These are phyloP conservation scores for Solanum okadae DNA, from an alignment of 257 asterid species.

Conservation along the genomic window DNA sequence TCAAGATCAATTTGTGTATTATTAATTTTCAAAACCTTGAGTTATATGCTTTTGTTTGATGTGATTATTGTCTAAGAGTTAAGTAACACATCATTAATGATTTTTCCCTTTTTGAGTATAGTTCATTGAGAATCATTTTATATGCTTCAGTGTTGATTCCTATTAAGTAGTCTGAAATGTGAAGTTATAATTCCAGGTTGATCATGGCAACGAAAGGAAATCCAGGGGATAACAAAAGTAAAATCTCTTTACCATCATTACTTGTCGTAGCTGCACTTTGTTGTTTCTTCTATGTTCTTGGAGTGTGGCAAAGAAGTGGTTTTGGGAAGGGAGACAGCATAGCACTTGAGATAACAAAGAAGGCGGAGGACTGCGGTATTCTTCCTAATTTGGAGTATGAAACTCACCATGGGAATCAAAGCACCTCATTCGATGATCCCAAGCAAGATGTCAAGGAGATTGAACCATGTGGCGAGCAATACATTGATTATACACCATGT, in stretches of 20 bases:
- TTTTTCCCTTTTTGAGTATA: not conserved
- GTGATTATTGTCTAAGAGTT: not conserved
- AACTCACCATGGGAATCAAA: constrained; percentile 24
- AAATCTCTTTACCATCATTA: constrained; percentile 13
- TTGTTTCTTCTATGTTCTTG: constrained; percentile 26
- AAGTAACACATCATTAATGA: not conserved
- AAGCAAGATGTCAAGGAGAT: constrained; percentile 4
- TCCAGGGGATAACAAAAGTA: constrained; percentile 24
- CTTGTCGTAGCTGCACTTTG: constrained; percentile 24
- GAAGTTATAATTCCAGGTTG: constrained; percentile 9
- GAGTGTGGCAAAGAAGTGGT: constrained; percentile 41
- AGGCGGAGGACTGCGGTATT: constrained; percentile 21
- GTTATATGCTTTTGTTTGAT: not conserved
- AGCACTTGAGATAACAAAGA: constrained; percentile 27
- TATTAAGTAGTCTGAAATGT: not conserved
- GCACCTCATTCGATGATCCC: constrained; percentile 1
- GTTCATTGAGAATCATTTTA: not conserved
- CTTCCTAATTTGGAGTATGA: constrained; percentile 22
- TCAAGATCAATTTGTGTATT: not conserved
- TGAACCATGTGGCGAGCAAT: constrained; percentile 19
- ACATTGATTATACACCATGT: constrained; percentile 31
- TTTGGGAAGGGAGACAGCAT: constrained; percentile 38
- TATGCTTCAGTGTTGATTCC: not conserved
- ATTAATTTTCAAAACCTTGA: not conserved
- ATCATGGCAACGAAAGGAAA: constrained; percentile 35